phyloP scores from a whole-genome alignment of 2,329 filamentous ascomycete species.

The Thielaviopsis euricoi region DNA sequence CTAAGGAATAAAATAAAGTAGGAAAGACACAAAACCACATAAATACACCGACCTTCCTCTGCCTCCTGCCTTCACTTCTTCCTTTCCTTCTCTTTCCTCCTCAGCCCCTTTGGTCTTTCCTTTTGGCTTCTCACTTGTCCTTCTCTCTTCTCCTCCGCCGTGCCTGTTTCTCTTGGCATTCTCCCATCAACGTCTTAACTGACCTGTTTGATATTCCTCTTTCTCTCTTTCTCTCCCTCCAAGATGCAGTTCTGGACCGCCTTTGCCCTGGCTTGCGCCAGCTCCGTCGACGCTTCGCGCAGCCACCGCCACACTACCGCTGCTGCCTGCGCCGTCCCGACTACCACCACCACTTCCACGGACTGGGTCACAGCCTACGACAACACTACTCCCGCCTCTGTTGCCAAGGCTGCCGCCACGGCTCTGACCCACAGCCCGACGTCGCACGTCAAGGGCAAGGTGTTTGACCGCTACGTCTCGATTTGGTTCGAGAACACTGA shows the following conservation, averaged over 20 bases:
- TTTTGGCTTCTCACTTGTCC: background rate
- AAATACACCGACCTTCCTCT: background rate
- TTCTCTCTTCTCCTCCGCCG: background rate
- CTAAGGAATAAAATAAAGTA: too few relatives aligned
- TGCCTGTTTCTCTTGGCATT: too few relatives aligned
- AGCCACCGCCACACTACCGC: constrained; percentile 1
- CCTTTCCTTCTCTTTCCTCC: background rate
- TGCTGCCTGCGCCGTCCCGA: background rate
- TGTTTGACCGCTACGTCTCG: constrained; percentile 54
- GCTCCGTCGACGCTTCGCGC: constrained; percentile 15
- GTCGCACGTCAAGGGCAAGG: constrained; percentile 50
- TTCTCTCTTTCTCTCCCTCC: background rate
- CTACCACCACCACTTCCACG: constrained; percentile 1
- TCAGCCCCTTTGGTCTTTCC: background rate
- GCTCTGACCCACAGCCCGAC: constrained; percentile 43
- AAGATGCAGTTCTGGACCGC: constrained; percentile 6
- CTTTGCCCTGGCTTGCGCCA: constrained; percentile 16
- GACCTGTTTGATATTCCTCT: background rate
- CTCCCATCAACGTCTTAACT: background rate
- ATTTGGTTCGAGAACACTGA: constrained; percentile 69
- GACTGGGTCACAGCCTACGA: constrained; percentile 29
- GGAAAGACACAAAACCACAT: background rate
- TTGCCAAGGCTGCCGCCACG: constrained; percentile 40
- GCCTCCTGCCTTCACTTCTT: background rate
- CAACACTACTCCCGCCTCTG: constrained; percentile 31